phyloP scores from a whole-genome alignment of 2,329 filamentous ascomycete species.

The Colletotrichum sp. region DNA sequence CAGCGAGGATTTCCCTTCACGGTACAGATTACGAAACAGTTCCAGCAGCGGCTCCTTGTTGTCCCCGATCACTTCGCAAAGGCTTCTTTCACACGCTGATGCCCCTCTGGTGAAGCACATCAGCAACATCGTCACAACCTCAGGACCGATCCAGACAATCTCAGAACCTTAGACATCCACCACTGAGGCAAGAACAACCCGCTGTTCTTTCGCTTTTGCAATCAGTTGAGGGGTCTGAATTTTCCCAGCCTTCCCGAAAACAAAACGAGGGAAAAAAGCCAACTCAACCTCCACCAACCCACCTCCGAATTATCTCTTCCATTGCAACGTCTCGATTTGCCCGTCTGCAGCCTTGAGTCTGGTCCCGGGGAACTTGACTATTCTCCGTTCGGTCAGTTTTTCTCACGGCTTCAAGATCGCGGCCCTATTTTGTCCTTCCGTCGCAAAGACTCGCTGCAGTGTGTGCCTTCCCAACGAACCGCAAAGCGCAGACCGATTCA shows the following conservation, averaged over 20 bases:
- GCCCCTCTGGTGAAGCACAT: background rate
- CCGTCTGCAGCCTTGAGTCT: background rate
- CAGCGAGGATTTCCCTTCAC: constrained; percentile 7
- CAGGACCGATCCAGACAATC: background rate
- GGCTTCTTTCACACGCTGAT: background rate
- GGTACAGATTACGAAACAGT: background rate
- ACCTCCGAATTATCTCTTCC: background rate
- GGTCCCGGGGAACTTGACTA: background rate
- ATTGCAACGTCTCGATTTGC: background rate
- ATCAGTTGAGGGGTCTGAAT: background rate
- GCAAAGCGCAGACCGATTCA: background rate
- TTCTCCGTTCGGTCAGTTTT: background rate
- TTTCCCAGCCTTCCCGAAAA: background rate
- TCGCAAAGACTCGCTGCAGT: background rate
- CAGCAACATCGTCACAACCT: background rate
- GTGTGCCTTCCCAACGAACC: background rate
- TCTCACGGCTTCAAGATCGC: background rate
- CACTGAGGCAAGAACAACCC: background rate
- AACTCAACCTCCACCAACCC: background rate
- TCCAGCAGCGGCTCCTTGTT: background rate
- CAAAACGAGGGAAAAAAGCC: background rate
- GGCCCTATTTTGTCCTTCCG: background rate
- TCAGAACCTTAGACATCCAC: background rate
- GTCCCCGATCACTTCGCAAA: background rate
- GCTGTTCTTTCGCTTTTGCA: background rate